Percentiles rank a stretch among this genome's conserved stretches.
Evolutionary conservation across 768 basidiomycete genomes (phyloP).

Genomic region (Phaeolepiota aurea): DNA sequence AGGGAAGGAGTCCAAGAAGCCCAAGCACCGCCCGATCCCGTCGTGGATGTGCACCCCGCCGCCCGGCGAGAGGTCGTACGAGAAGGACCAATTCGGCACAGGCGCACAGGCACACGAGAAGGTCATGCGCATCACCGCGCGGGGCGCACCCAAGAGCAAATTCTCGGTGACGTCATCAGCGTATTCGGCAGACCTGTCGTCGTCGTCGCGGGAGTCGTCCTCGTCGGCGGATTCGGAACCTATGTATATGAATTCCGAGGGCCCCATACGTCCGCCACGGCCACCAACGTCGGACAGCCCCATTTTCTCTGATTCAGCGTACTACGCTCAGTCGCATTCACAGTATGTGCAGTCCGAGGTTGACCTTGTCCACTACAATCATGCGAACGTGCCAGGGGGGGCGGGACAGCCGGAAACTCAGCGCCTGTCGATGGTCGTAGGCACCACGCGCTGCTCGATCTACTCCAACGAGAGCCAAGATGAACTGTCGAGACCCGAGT

Average conservation of each 20-base stretch:
- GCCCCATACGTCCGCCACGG: conserved; percentile 11
- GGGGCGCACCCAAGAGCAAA: background rate
- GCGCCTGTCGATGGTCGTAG: too few relatives aligned
- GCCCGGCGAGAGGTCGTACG: background rate
- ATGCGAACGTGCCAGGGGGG: too few relatives aligned
- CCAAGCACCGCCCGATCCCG: background rate
- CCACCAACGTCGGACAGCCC: conserved; percentile 19
- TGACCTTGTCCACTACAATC: too few relatives aligned
- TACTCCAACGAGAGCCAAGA: background rate
- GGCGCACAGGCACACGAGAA: background rate
- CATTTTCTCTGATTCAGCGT: conserved; percentile 16
- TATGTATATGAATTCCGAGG: background rate
- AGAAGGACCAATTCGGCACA: background rate
- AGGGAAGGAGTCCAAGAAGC: background rate
- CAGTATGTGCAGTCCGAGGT: background rate
- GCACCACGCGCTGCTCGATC: background rate
- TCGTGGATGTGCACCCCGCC: conserved; percentile 2
- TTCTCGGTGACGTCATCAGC: background rate
- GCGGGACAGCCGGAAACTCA: background rate
- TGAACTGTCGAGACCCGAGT: background rate
- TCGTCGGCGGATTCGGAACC: background rate
- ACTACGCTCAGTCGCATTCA: conserved; percentile 11
- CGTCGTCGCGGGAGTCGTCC: background rate
- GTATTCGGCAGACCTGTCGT: background rate
- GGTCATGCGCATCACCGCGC: background rate